Evolutionary conservation across 2,329 filamentous ascomycete genomes (phyloP).

Genomic region (Penicillium sp.): DNA sequence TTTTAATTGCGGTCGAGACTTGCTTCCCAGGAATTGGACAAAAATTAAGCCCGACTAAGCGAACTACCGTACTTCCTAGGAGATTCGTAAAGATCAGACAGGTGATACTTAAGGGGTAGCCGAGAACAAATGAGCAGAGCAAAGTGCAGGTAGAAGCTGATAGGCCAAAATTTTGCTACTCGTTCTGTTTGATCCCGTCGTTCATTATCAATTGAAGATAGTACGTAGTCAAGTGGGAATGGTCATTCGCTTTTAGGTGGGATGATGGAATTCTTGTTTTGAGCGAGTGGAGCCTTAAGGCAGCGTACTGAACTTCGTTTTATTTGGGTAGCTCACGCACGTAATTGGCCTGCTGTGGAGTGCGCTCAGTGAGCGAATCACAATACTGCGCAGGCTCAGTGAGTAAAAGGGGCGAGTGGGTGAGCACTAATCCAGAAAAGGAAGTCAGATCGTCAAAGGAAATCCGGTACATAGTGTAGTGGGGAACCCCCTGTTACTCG

Average conservation of each 20-base stretch:
- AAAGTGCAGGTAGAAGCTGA: background rate
- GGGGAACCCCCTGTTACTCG: too few species aligned
- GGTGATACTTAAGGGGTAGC: background rate
- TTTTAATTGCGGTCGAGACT: background rate
- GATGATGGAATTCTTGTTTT: background rate
- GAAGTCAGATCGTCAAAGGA: background rate
- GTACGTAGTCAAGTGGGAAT: background rate
- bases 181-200: background rate
- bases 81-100: background rate
- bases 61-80: background rate
- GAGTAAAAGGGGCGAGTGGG: background rate
- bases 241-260: background rate
- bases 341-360: background rate
- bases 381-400: background rate
- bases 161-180: background rate
- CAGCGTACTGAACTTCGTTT: background rate
- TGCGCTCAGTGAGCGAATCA: background rate
- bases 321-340: background rate
- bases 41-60: background rate
- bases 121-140: background rate
- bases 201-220: background rate
- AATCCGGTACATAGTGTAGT: background rate
- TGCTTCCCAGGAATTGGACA: background rate
- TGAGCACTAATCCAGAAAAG: background rate
- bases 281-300: background rate